Evolutionary conservation across 2,329 filamentous ascomycete genomes (phyloP), one percentile per base, ranked within the genome.

Genomic region (Dendryphion nanum): DNA sequence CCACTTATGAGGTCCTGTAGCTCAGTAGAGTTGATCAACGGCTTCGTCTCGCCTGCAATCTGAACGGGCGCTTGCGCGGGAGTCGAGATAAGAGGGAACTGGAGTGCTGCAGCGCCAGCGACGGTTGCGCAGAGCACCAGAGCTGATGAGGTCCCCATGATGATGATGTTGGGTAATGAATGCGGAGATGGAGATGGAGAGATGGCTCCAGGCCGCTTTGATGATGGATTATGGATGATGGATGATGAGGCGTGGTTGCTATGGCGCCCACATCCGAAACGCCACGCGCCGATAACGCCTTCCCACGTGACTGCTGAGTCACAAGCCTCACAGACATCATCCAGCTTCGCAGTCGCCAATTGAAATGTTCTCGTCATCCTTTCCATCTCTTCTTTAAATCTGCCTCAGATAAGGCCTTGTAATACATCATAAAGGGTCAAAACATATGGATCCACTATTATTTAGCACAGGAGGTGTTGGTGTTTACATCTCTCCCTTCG

Each of bases 271-370:
- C 31, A 12, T 18, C 18, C n/a, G 10, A 7, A 23, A 10, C 18
- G 33, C 18, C 33, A 12, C 31, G 12, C 8, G 31, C 31, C 23
- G 23, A 26, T 33, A 18, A 33, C 29, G 29, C 29, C 29, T 30
- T 30, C 10, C 13, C 29, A 30, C 15, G 29, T 30, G 29, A 30
- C 23, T 33, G 30, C 8, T 7, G 12, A 33, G 17, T 8, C 8
- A 7, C 18, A 18, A 71, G 67, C 21, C 73, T 66, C 37, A 57
- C 70, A 17, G n/a, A n/a, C n/a, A n/a, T n/a, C n/a, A n/a, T n/a
- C n/a, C n/a, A n/a, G n/a, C n/a, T n/a, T n/a, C n/a, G n/a, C n/a
- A n/a, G n/a, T n/a, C n/a, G n/a, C n/a, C n/a, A n/a, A n/a, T n/a
- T n/a, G n/a, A n/a, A n/a, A n/a, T n/a, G n/a, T n/a, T n/a, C n/a